Evolutionary conservation across 805 yeast genomes (phyloP).

Genomic region (Vanderwaltozyma verrucispora): DNA sequence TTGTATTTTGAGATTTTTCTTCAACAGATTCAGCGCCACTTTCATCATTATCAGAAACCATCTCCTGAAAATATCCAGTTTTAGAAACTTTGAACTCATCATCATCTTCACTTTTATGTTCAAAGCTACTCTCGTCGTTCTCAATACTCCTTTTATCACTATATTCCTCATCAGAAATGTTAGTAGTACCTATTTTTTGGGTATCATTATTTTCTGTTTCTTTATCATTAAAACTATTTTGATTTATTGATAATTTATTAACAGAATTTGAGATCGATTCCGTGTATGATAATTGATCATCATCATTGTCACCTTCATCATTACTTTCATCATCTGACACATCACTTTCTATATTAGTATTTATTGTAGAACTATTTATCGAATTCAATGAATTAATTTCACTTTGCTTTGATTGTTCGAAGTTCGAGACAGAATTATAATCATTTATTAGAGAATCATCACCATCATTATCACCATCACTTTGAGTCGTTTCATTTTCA

Average conservation of each 20-base stretch:
- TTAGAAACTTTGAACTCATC: constrained; percentile 4
- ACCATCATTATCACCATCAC: constrained; percentile 5
- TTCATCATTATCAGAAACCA: constrained; percentile 3
- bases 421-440: no score
- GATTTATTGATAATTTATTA: neutral
- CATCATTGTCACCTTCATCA: neutral
- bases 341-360: neutral
- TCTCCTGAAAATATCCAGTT: neutral
- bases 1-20: neutral
- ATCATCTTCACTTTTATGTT: constrained; percentile 3
- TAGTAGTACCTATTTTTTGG: neutral
- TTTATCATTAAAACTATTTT: neutral
- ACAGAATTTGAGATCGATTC: neutral
- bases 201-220: no score
- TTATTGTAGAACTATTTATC: neutral
- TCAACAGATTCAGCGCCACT: constrained; percentile 1
- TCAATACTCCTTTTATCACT: no score
- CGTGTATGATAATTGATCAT: neutral
- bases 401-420: no score
- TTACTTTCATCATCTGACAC: neutral
- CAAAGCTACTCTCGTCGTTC: no score
- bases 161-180: no score
- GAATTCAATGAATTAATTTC: no score
- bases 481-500: constrained; percentile 3
- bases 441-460: constrained; percentile 3